Percentiles rank a stretch among this genome's conserved stretches.
These are phyloP conservation scores for Scenedesmus sp. DNA, from an alignment of 163 green algal genomes.

Conservation along the genomic window DNA sequence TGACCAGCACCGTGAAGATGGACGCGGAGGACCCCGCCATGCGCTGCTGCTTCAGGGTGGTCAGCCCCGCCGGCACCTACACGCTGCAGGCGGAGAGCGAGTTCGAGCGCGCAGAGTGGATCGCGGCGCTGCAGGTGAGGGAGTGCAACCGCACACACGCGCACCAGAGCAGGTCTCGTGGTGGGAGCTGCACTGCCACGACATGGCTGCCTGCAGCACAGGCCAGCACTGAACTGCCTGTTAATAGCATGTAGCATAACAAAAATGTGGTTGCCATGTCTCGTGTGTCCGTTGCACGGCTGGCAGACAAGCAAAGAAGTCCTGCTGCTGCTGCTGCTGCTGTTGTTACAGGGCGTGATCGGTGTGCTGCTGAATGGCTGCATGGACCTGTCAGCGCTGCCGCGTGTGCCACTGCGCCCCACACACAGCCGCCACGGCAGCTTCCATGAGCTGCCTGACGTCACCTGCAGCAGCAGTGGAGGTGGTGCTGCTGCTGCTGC, in stretches of 20 bases:
- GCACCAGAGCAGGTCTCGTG: not conserved
- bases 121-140: slow-evolving; percentile 75
- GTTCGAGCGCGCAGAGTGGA: slow-evolving; percentile 78
- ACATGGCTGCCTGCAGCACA: not conserved
- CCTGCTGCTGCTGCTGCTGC: not conserved
- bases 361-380: slow-evolving; percentile 67
- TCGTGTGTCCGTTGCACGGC: not conserved
- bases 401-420: slow-evolving; percentile 54
- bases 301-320: not conserved
- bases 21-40: slow-evolving; percentile 70
- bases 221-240: too few species aligned
- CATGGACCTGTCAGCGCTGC: slow-evolving; percentile 46
- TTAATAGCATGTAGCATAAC: too few species aligned
- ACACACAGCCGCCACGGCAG: slow-evolving; percentile 60
- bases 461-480: slow-evolving; percentile 1
- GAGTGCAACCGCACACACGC: not conserved
- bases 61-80: slow-evolving; percentile 78
- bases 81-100: slow-evolving; percentile 82
- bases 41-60: slow-evolving; percentile 68
- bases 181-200: not conserved
- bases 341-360: slow-evolving; percentile 63
- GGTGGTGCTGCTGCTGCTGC: slow-evolving; percentile 7
- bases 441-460: slow-evolving; percentile 15
- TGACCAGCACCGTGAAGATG: slow-evolving; percentile 85
- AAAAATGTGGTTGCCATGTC: not conserved